Base-by-base conservation (phyloP, 768 basidiomycete species). In the Rhizopogon roseolus region DNA sequence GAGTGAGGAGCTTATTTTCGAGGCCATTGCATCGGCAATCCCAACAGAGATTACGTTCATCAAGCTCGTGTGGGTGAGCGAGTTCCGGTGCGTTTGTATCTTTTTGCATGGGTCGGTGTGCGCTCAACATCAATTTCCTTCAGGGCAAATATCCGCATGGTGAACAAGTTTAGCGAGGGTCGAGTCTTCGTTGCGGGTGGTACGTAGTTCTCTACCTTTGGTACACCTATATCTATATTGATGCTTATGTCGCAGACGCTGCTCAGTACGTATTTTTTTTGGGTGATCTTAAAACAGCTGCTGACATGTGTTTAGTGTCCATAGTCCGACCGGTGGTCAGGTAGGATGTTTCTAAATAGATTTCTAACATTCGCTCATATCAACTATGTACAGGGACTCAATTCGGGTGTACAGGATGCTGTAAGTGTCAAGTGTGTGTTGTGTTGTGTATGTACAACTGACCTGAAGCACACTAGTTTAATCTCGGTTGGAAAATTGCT, bases 401-500 rank as follows among this genome's bases (percentile, higher is more conserved):
- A 73, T 55, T 66, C 66, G 16, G 60, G 64, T 44, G 59, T 73
- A 6, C 73, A 75, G 55, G 75, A 76, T 58, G 56, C 67, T 16
- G 74, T 76, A 54, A 41, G 72, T 53, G 29, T 7, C 22, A 22
- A 29, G 8, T 29, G 29, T 29, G 7, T 7, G 8, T 6, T 29
- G 29, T 29, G 7, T 7, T 8, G 8, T 7, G 29, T 29, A 29
- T 7, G 6, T 1, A 29, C 29, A 29, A 29, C 29, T 29, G 6
- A 29, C 29, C 3, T 7, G 7, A 7, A 29, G 29, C 8, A 29
- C 6, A 6, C 29, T 7, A 77, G 73, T 61, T 68, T 58, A 79
- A 79, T 56, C 60, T 79, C 1, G 68, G 62, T 0, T 78, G 76
- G 79, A 80, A 80, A 55, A 57, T 79, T 10, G 65, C 76, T 3